Evolutionary conservation across 106 monocot genomes (phyloP).

Genomic region (Allium fistulosum): DNA sequence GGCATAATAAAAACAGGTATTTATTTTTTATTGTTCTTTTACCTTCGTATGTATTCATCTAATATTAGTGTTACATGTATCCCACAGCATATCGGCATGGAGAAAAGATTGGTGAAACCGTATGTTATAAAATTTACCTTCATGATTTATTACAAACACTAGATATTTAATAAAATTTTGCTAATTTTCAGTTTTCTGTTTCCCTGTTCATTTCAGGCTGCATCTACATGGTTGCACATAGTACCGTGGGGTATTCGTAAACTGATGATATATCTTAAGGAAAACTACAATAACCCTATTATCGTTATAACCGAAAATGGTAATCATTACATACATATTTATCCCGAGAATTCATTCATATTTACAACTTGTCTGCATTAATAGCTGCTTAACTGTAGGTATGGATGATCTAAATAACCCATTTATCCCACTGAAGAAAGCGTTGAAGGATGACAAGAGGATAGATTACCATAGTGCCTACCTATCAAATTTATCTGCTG

Average conservation of each 20-base stretch:
- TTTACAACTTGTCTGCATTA: neutral
- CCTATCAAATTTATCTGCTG: constrained; percentile 40
- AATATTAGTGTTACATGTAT: too few species aligned
- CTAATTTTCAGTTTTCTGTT: neutral
- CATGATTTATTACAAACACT: neutral
- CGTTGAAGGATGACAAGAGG: constrained; percentile 50
- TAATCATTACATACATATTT: neutral
- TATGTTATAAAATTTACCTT: constrained; percentile 13
- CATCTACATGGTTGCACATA: constrained; percentile 60
- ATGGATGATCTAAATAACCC: constrained; percentile 59
- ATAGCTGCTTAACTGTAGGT: constrained; percentile 17
- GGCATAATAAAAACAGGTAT: constrained; percentile 41
- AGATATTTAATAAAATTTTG: neutral
- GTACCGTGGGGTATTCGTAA: constrained; percentile 77
- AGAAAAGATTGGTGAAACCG: constrained; percentile 52
- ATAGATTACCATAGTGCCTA: constrained; percentile 65
- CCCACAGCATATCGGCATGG: constrained; percentile 46
- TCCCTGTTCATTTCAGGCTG: constrained; percentile 28
- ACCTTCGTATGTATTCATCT: too few species aligned
- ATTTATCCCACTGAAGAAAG: constrained; percentile 27
- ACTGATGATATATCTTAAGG: constrained; percentile 55
- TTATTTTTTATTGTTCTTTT: too few species aligned
- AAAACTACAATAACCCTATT: constrained; percentile 45
- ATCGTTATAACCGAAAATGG: constrained; percentile 78
- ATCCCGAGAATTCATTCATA: too few species aligned